phyloP scores from a whole-genome alignment of 2,329 filamentous ascomycete species.

The Nothophoma quercina region DNA sequence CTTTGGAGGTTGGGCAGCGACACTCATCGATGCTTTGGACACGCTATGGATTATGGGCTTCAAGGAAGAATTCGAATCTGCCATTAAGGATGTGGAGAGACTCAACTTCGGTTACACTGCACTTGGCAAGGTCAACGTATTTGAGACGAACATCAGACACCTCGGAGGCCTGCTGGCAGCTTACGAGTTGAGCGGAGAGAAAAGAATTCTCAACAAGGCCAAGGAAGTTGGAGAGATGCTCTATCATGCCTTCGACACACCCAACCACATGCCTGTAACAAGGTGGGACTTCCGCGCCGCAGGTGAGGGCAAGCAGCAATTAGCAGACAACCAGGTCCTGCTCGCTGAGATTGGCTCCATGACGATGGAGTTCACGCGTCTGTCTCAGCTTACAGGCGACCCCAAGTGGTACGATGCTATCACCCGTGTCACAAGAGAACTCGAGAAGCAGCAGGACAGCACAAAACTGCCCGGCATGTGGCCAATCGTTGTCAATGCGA shows the following conservation, averaged over 20 bases:
- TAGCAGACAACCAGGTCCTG: slow-evolving; percentile 51
- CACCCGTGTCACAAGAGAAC: slow-evolving; percentile 51
- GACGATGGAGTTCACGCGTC: slow-evolving; percentile 57
- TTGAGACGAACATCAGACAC: slow-evolving; percentile 73
- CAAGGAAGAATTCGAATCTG: slow-evolving; percentile 57
- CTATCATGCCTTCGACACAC: slow-evolving; percentile 86
- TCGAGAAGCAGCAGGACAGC: slow-evolving; percentile 52
- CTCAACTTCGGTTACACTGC: slow-evolving; percentile 54
- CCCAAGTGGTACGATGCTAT: slow-evolving; percentile 57
- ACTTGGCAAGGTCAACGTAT: slow-evolving; percentile 55
- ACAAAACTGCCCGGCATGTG: slow-evolving; percentile 58
- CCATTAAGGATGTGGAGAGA: slow-evolving; percentile 52
- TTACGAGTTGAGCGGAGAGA: slow-evolving; percentile 84
- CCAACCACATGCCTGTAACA: slow-evolving; percentile 83
- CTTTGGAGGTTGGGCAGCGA: slow-evolving; percentile 59
- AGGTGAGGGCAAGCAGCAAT: slow-evolving; percentile 47
- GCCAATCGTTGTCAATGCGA: slow-evolving; percentile 55
- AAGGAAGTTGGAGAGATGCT: slow-evolving; percentile 80
- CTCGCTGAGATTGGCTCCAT: slow-evolving; percentile 58
- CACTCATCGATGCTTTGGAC: slow-evolving; percentile 56
- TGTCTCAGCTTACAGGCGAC: slow-evolving; percentile 56
- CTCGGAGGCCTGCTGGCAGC: slow-evolving; percentile 85
- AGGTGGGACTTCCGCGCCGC: slow-evolving; percentile 54
- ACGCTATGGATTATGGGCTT: slow-evolving; percentile 58
- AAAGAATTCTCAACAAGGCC: slow-evolving; percentile 77